phyloP scores from a whole-genome alignment of 768 basidiomycete species.

The Rhizopogon salebrosus region DNA sequence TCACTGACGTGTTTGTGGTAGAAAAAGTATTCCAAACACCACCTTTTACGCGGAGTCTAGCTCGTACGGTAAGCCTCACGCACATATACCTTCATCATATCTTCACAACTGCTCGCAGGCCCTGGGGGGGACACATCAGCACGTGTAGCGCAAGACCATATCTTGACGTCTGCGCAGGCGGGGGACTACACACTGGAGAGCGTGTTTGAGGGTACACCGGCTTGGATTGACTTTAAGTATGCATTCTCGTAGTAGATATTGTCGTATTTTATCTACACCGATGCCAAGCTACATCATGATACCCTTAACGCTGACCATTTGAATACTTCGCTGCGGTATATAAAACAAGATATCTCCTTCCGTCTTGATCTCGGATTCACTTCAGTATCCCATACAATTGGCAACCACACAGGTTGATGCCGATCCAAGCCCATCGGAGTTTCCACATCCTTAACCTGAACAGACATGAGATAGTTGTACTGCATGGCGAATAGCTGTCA shows the following conservation, averaged over 20 bases:
- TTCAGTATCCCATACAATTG: background rate
- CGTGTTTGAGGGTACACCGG: slow-evolving; percentile 45
- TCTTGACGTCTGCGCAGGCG: slow-evolving; percentile 38
- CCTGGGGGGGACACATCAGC: slow-evolving; percentile 45
- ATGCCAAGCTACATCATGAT: no score
- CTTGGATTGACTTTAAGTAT: slow-evolving; percentile 53
- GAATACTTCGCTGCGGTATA: background rate
- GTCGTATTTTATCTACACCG: background rate
- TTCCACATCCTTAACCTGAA: slow-evolving; percentile 32
- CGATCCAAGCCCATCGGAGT: slow-evolving; percentile 30
- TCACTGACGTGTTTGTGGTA: slow-evolving; percentile 33
- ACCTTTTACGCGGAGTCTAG: slow-evolving; percentile 56
- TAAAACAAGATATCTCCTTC: background rate
- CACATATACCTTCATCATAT: background rate
- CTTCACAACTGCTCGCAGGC: slow-evolving; percentile 28
- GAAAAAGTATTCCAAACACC: slow-evolving; percentile 44
- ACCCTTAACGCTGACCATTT: no score
- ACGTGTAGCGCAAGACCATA: slow-evolving; percentile 42
- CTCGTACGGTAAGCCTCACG: slow-evolving; percentile 37
- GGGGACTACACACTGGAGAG: slow-evolving; percentile 39
- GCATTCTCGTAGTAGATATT: no score
- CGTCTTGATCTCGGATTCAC: background rate
- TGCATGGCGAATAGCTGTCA: slow-evolving; percentile 43
- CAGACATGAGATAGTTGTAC: slow-evolving; percentile 39
- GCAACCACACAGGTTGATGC: slow-evolving; percentile 19